These are phyloP conservation scores for Nakazawaea populi DNA, from an alignment of 805 yeast species.

Conservation along the genomic window DNA sequence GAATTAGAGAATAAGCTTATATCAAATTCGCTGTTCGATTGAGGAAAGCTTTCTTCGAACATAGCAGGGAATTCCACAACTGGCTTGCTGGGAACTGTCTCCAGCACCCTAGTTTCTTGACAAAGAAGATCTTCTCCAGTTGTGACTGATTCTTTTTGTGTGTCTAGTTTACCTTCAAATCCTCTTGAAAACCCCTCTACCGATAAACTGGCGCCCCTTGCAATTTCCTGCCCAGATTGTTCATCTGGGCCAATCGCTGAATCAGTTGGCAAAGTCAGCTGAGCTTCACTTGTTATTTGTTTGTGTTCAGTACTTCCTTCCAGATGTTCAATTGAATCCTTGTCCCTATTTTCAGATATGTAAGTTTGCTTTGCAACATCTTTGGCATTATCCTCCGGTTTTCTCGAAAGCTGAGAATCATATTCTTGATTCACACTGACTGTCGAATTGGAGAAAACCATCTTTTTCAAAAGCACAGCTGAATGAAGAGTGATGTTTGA, in stretches of 20 bases:
- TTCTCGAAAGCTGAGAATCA: background rate
- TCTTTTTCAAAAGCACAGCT: background rate
- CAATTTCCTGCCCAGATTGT: background rate
- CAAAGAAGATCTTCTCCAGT: background rate
- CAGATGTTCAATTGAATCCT: background rate
- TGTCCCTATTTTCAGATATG: background rate
- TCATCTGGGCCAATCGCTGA: background rate
- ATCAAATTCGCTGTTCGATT: background rate
- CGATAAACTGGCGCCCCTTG: background rate
- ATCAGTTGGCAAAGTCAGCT: no score
- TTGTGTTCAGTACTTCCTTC: no score
- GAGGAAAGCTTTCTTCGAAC: background rate
- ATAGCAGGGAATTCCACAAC: background rate
- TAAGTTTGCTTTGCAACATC: background rate
- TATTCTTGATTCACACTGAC: background rate
- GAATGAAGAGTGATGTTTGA: no score
- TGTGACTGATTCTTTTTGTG: background rate
- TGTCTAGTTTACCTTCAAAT: background rate
- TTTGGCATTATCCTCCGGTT: background rate
- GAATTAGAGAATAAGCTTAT: background rate
- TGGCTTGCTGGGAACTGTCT: background rate
- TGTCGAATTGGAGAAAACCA: background rate
- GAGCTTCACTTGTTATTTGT: no score
- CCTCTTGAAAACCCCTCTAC: constrained; percentile 1
- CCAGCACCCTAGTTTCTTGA: background rate